Evolutionary conservation across 768 basidiomycete genomes (phyloP).

Genomic region (Chalciporus chontae): DNA sequence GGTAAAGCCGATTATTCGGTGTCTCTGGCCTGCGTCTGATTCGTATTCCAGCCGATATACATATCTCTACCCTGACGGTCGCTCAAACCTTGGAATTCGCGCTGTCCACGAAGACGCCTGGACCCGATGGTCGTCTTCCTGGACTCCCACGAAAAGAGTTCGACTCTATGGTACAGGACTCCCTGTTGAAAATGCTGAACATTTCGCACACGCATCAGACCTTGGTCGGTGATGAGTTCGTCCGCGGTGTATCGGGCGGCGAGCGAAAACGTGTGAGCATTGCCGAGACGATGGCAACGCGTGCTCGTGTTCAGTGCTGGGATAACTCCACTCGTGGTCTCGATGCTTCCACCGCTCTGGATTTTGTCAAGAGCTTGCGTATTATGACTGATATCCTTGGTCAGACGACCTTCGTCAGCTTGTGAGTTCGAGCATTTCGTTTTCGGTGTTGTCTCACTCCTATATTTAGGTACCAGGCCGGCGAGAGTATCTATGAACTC

Average conservation of each 20-base stretch:
- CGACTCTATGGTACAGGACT: not conserved
- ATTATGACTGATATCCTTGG: constrained; percentile 55
- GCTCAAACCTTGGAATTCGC: constrained; percentile 50
- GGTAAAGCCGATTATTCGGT: constrained; percentile 10
- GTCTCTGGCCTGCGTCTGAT: not conserved
- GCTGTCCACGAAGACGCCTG: constrained; percentile 44
- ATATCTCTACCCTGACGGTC: constrained; percentile 50
- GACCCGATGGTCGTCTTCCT: constrained; percentile 1
- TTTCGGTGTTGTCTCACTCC: too few relatives aligned
- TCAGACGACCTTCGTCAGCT: constrained; percentile 68
- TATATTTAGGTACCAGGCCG: constrained; percentile 59
- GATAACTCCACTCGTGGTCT: constrained; percentile 72
- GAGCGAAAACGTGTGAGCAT: constrained; percentile 85
- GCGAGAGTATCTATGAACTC: constrained; percentile 57
- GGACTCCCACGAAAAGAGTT: not conserved
- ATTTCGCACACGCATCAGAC: constrained; percentile 39
- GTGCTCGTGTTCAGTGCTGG: constrained; percentile 66
- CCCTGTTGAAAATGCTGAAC: not conserved
- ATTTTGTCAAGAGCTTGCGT: constrained; percentile 66
- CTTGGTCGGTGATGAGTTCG: constrained; percentile 70
- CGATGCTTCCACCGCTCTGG: constrained; percentile 68
- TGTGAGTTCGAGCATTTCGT: constrained; percentile 23
- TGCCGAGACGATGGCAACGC: constrained; percentile 61
- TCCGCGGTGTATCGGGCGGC: constrained; percentile 73
- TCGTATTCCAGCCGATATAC: constrained; percentile 33